Percentiles rank a stretch among this genome's conserved stretches.
phyloP scores from a whole-genome alignment of 495 filamentous ascomycete species.

The Penicillium cataractarum region DNA sequence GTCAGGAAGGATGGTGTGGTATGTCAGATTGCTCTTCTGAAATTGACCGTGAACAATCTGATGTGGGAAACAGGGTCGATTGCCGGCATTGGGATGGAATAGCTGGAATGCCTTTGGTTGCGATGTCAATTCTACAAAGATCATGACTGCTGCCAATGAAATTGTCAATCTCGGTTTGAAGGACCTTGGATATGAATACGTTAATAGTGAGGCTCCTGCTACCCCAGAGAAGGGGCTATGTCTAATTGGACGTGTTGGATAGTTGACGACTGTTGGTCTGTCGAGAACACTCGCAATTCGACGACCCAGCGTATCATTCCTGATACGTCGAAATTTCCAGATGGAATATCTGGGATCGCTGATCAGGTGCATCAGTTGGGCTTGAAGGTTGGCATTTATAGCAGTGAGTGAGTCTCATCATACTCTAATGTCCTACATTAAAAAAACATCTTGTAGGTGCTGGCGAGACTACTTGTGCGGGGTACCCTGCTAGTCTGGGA shows the following conservation, averaged over 20 bases:
- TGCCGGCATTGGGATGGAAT: constrained; percentile 65
- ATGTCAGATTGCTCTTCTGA: constrained; percentile 7
- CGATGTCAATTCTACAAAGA: constrained; percentile 54
- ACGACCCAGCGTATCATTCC: constrained; percentile 54
- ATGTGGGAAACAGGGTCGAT: constrained; percentile 37
- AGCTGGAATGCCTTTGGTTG: constrained; percentile 64
- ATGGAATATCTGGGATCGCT: constrained; percentile 62
- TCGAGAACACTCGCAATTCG: constrained; percentile 51
- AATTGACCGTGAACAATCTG: background rate
- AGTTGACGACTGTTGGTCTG: constrained; percentile 68
- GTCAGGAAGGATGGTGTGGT: constrained; percentile 35
- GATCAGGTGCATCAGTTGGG: constrained; percentile 61
- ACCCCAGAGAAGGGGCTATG: too few relatives aligned
- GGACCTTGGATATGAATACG: constrained; percentile 69
- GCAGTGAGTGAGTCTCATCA: constrained; percentile 34
- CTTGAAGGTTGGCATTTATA: constrained; percentile 69
- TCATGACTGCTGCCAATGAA: constrained; percentile 54
- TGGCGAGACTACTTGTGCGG: constrained; percentile 64
- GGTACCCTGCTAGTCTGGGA: constrained; percentile 63
- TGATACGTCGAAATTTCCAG: constrained; percentile 61
- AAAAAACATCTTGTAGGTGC: constrained; percentile 44
- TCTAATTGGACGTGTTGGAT: background rate
- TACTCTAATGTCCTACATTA: background rate
- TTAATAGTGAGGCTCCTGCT: constrained; percentile 57
- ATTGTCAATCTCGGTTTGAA: constrained; percentile 58